These are phyloP conservation scores for Nidularia pulvinata DNA, from an alignment of 768 basidiomycete species.

Conservation along the genomic window DNA sequence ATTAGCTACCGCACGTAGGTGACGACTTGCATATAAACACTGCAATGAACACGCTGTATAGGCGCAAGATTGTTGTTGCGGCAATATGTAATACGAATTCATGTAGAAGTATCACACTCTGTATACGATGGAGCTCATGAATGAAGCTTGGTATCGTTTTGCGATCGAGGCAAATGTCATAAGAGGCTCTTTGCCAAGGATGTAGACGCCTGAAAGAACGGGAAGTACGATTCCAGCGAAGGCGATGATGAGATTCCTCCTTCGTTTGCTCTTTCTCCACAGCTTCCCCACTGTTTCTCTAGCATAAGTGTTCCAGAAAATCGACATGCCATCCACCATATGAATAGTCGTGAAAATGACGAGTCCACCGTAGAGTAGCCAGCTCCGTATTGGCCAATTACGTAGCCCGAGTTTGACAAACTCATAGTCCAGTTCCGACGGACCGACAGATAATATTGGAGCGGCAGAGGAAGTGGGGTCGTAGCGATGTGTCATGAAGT, in stretches of 20 bases:
- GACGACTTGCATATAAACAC: no score
- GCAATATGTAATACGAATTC: neutral
- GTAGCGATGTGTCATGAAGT: slow-evolving; percentile 68
- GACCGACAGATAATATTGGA: slow-evolving; percentile 62
- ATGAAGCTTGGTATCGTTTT: slow-evolving; percentile 51
- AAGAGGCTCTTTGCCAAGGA: slow-evolving; percentile 56
- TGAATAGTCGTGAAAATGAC: slow-evolving; percentile 59
- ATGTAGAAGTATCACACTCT: slow-evolving; percentile 21
- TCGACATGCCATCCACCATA: slow-evolving; percentile 53
- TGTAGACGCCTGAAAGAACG: slow-evolving; percentile 53
- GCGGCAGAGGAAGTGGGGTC: slow-evolving; percentile 41
- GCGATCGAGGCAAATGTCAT: slow-evolving; percentile 51
- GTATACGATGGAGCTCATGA: slow-evolving; percentile 44
- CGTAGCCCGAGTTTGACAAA: slow-evolving; percentile 76
- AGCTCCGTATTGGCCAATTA: slow-evolving; percentile 61
- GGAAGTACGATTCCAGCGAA: slow-evolving; percentile 41
- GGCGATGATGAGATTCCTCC: slow-evolving; percentile 19
- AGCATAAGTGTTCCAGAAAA: slow-evolving; percentile 51
- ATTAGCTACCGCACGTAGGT: no score
- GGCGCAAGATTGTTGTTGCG: no score
- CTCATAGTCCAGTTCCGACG: slow-evolving; percentile 80
- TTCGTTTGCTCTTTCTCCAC: slow-evolving; percentile 14
- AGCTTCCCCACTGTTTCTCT: slow-evolving; percentile 19
- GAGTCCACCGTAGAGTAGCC: slow-evolving; percentile 63
- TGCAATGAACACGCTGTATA: no score